A percentile compares a stretch with the other conserved stretches of the same genome.
These are phyloP conservation scores for Erodium chrysanthum DNA, from an alignment of 441 rosid genomes.

Conservation along the genomic window DNA sequence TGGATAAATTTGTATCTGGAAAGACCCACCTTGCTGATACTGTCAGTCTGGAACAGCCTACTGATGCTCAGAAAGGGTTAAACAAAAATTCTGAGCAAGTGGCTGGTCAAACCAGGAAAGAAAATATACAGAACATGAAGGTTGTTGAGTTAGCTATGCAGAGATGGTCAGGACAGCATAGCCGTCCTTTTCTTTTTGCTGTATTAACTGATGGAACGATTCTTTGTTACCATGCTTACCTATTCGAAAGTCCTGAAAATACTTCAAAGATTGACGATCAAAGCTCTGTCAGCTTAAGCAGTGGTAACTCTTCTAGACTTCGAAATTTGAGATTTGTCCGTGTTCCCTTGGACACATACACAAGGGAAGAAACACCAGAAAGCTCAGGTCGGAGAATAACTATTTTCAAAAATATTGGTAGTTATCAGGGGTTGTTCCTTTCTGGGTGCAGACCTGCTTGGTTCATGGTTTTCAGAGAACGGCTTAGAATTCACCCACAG, in stretches of 20 bases:
- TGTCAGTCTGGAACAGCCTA: conserved; percentile 17
- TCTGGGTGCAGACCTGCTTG: conserved; percentile 92
- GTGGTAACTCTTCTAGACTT: conserved; percentile 59
- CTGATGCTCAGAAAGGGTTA: conserved; percentile 17
- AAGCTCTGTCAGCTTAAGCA: conserved; percentile 33
- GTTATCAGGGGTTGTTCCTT: conserved; percentile 86
- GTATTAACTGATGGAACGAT: conserved; percentile 91
- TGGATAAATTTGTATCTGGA: conserved; percentile 78
- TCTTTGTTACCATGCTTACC: conserved; percentile 84
- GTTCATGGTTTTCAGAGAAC: conserved; percentile 92
- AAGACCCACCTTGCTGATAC: conserved; percentile 64
- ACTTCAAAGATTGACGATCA: conserved; percentile 50
- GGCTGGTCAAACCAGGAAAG: conserved; percentile 55
- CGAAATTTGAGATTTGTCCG: conserved; percentile 75
- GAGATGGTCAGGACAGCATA: conserved; percentile 83
- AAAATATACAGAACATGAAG: conserved; percentile 46
- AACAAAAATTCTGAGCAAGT: conserved; percentile 39
- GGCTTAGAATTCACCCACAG: conserved; percentile 94
- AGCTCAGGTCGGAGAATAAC: conserved; percentile 57
- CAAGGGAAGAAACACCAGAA: conserved; percentile 67
- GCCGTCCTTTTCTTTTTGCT: conserved; percentile 82
- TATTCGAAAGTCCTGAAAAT: conserved; percentile 68
- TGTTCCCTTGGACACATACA: conserved; percentile 58
- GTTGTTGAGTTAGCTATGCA: conserved; percentile 88
- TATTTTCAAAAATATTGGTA: conserved; percentile 71